A percentile compares a stretch with the other conserved stretches of the same genome.
Evolutionary conservation across 2,329 filamentous ascomycete species (phyloP).

Genomic region (Kalmusia sp.): DNA sequence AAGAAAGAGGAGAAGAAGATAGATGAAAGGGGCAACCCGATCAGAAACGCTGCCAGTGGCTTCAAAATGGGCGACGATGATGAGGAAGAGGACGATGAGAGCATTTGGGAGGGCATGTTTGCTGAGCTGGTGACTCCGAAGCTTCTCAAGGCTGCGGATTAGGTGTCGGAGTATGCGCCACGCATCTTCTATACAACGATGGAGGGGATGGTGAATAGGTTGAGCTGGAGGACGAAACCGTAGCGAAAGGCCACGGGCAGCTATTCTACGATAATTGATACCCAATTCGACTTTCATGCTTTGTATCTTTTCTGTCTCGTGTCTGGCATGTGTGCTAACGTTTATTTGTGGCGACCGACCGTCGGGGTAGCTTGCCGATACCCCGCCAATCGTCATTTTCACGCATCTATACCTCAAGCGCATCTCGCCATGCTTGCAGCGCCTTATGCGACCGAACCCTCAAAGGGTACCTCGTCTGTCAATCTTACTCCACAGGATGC

Average conservation of each 20-base stretch:
- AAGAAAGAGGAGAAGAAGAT: conserved; percentile 61
- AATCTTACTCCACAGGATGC: not conserved
- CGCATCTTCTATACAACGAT: no score
- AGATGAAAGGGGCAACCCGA: conserved; percentile 73
- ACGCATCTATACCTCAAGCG: not conserved
- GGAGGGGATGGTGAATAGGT: no score
- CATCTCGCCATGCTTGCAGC: not conserved
- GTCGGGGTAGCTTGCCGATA: not conserved
- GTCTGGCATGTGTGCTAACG: no score
- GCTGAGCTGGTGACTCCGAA: conserved; percentile 38
- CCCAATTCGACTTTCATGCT: not conserved
- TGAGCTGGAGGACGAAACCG: not conserved
- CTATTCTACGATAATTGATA: not conserved
- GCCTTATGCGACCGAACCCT: not conserved
- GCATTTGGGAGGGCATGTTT: conserved; percentile 34
- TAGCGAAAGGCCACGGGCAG: no score
- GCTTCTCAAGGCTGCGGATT: conserved; percentile 30
- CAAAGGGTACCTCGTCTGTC: not conserved
- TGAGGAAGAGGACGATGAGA: conserved; percentile 35
- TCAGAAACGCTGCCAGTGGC: conserved; percentile 70
- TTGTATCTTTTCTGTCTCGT: no score
- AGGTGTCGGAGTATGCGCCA: not conserved
- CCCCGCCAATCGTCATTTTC: not conserved
- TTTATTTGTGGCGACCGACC: not conserved
- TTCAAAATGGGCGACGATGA: conserved; percentile 28